Evolutionary conservation across 2,329 filamentous ascomycete species (phyloP), one percentile per base, ranked within the genome.

Genomic region (Emmonsiellopsis sp.): DNA sequence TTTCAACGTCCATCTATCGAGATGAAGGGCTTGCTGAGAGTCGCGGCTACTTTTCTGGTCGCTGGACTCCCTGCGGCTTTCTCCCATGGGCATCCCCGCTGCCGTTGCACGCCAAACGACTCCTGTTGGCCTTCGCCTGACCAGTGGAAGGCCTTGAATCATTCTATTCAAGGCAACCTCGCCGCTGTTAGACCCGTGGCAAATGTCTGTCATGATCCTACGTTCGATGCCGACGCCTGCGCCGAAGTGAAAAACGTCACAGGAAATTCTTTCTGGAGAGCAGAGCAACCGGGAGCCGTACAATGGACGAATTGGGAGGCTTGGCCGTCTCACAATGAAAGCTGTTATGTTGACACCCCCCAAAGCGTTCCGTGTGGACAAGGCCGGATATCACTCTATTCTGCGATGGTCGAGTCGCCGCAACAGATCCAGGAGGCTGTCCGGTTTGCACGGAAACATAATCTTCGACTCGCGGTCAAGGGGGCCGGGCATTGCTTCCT

Each of bases 401-500:
- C 68, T 2, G 67, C 67, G 16, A 57, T 65, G n/a, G 66, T 65
- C 15, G 57, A 68, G 34, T 63, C 59, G 1, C 56, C 62, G 2
- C 49, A 58, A 20, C 59, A 73, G 46, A 65, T 74, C 54, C 67
- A 73, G 57, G 55, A 63, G n/a, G 67, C 66, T 9, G 70, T 62
- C 52, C 26, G 61, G 63, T 57, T 61, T 64, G 30, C 49, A 46
- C 11, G 57, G 55, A 26, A 58, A 56, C 7, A 61, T 67, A 54
- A 64, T 44, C 63, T 77, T 45, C 69, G 74, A 3, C 61, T 76
- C 2, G 65, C 71, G 32, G 73, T 83, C 55, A 74, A 76, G 55
- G 81, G 81, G 58, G 82, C 79, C 0, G 79, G 79, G 1, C 79
- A 83, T 61, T 79, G 81, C 53, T 72, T 71, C 73, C 10, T 62